Conservation (phyloP, 768 basidiomycete genomes). For the Panaeolus papilionaceus region DNA sequence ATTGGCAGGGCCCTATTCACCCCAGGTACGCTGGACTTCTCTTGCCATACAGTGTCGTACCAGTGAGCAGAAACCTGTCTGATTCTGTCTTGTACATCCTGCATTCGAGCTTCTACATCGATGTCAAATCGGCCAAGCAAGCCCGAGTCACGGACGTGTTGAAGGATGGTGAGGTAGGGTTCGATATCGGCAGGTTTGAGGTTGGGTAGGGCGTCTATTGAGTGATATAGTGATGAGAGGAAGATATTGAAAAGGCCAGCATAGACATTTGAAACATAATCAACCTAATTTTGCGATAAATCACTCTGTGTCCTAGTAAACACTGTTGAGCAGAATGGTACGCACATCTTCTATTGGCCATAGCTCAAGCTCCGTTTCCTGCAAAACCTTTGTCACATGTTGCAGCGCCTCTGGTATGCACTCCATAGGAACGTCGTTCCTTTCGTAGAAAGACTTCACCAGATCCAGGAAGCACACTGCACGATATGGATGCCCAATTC, state of each 20-base stretch:
- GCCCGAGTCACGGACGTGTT: slow-evolving; percentile 71
- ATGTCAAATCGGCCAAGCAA: slow-evolving; percentile 77
- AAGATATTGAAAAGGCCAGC: slow-evolving; percentile 86
- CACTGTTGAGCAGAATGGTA: slow-evolving; percentile 25
- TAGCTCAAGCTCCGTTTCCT: slow-evolving; percentile 71
- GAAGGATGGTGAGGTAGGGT: slow-evolving; percentile 70
- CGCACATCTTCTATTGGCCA: slow-evolving; percentile 89
- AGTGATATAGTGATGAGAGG: slow-evolving; percentile 82
- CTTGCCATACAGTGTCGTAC: slow-evolving; percentile 68
- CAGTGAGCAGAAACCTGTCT: slow-evolving; percentile 62
- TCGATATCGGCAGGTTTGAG: slow-evolving; percentile 76
- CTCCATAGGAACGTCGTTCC: slow-evolving; percentile 90
- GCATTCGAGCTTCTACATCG: slow-evolving; percentile 70
- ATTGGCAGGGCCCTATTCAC: slow-evolving; percentile 85
- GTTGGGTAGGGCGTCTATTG: slow-evolving; percentile 77
- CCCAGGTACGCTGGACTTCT: slow-evolving; percentile 71
- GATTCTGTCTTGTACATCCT: slow-evolving; percentile 72
- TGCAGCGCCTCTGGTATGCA: slow-evolving; percentile 92
- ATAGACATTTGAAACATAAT: slow-evolving; percentile 71
- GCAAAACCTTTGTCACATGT: slow-evolving; percentile 70
- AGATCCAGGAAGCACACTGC: slow-evolving; percentile 84
- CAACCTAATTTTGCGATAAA: slow-evolving; percentile 49
- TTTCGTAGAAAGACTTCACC: slow-evolving; percentile 86
- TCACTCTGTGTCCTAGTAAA: slow-evolving; percentile 15
- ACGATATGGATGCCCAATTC: slow-evolving; percentile 81